A percentile compares a stretch with the other conserved stretches of the same genome.
Evolutionary conservation across 2,329 filamentous ascomycete species (phyloP).

Genomic region (Ploettnerulaceae sp.): DNA sequence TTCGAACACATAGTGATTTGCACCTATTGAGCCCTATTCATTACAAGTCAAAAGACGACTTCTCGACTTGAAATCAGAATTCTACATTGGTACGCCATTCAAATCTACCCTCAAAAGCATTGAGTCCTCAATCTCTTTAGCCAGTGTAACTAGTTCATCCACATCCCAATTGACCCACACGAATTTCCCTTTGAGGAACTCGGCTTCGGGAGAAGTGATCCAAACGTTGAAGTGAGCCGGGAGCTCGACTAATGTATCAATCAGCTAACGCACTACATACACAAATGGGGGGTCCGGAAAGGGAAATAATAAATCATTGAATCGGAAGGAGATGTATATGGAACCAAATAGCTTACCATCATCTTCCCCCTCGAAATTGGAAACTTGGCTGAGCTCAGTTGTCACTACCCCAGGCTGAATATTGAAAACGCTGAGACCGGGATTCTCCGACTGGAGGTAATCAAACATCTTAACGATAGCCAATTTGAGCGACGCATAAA

Average conservation of each 20-base stretch:
- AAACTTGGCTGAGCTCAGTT: constrained; percentile 27
- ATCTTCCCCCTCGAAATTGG: constrained; percentile 24
- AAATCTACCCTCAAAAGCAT: background rate
- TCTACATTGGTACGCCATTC: background rate
- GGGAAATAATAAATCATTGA: background rate
- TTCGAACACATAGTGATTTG: too few species aligned
- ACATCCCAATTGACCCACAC: constrained; percentile 49
- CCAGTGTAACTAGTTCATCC: constrained; percentile 40
- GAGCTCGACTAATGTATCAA: constrained; percentile 23
- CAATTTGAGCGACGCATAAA: constrained; percentile 31
- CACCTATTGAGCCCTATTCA: too few species aligned
- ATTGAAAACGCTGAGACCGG: constrained; percentile 32
- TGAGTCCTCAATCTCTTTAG: background rate
- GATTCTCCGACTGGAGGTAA: constrained; percentile 27
- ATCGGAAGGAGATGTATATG: background rate
- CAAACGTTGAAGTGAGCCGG: constrained; percentile 25
- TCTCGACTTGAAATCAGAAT: too few species aligned
- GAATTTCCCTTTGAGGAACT: constrained; percentile 42
- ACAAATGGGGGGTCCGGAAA: too few species aligned
- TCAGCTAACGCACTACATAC: too few species aligned
- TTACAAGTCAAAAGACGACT: too few species aligned
- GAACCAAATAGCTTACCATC: constrained; percentile 26
- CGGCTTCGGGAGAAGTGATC: constrained; percentile 37
- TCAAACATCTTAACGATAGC: constrained; percentile 34
- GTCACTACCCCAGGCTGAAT: constrained; percentile 33